A percentile compares a stretch with the other conserved stretches of the same genome.
Conservation (phyloP, 2,329 filamentous ascomycete genomes). For the Drechslerella dactyloides region DNA sequence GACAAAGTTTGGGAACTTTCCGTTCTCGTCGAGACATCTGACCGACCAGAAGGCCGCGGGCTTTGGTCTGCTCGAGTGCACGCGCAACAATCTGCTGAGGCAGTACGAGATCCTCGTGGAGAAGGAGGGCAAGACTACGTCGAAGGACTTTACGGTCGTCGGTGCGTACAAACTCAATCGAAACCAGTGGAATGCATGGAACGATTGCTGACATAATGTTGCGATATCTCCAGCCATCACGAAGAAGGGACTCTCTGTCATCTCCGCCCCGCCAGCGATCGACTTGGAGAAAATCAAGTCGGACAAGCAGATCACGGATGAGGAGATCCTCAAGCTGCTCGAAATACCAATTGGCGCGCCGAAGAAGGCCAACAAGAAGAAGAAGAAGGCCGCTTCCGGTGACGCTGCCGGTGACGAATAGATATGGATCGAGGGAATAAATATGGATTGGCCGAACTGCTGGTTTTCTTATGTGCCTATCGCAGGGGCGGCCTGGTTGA, state of each 20-base stretch:
- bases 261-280: conserved; percentile 75
- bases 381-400: conserved; percentile 71
- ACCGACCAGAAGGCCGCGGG: conserved; percentile 95
- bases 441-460: too few relatives aligned
- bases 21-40: conserved; percentile 95
- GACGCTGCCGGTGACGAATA: conserved; percentile 28
- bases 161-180: too few relatives aligned
- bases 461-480: not conserved
- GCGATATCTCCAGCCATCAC: too few relatives aligned
- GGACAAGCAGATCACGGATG: conserved; percentile 97
- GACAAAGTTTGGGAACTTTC: conserved; percentile 97
- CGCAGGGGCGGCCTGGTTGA: not conserved
- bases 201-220: too few relatives aligned
- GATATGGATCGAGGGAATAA: too few relatives aligned
- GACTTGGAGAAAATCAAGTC: conserved; percentile 85
- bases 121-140: conserved; percentile 84
- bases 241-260: conserved; percentile 91
- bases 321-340: conserved; percentile 92
- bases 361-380: conserved; percentile 91
- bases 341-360: conserved; percentile 81
- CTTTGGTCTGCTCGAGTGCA: conserved; percentile 95
- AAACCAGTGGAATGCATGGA: too few relatives aligned
- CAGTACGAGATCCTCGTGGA: conserved; percentile 97
- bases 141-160: conserved; percentile 85
- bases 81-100: conserved; percentile 87